Evolutionary conservation across 2,329 filamentous ascomycete genomes (phyloP).

Genomic region (Fusarium duplospermum): DNA sequence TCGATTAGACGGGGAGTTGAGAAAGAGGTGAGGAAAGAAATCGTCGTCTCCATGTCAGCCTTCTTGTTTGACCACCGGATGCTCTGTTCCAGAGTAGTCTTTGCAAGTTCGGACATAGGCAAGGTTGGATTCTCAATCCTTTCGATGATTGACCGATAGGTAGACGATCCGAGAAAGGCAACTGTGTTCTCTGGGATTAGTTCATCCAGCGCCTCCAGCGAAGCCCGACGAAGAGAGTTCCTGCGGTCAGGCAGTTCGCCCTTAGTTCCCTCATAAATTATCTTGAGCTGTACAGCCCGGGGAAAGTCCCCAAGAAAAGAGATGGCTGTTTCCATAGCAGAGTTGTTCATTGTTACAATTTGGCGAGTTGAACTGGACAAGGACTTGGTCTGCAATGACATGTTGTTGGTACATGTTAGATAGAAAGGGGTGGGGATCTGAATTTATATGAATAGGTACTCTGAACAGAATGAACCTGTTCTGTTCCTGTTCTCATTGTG

Average conservation of each 20-base stretch:
- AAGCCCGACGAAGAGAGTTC: background rate
- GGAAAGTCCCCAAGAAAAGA: background rate
- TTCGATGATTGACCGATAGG: background rate
- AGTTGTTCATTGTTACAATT: background rate
- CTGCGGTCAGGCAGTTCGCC: background rate
- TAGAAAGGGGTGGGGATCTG: background rate
- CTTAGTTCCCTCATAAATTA: background rate
- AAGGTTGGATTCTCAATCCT: background rate
- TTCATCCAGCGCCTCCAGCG: background rate
- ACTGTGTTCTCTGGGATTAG: background rate
- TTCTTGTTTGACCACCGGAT: background rate
- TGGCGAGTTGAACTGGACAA: background rate
- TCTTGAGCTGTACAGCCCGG: background rate
- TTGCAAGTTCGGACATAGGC: background rate
- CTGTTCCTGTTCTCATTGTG: background rate
- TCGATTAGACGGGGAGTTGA: background rate
- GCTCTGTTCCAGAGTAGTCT: background rate
- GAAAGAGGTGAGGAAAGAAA: background rate
- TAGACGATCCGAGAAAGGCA: background rate
- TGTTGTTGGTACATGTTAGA: background rate
- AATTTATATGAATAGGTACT: background rate
- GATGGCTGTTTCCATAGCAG: background rate
- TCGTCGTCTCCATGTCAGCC: background rate
- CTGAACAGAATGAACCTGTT: background rate
- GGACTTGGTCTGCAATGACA: background rate